Percentiles rank a stretch among this genome's conserved stretches.
phyloP scores from a whole-genome alignment of 2,329 filamentous ascomycete genomes.

The Tolypocladium inflatum region DNA sequence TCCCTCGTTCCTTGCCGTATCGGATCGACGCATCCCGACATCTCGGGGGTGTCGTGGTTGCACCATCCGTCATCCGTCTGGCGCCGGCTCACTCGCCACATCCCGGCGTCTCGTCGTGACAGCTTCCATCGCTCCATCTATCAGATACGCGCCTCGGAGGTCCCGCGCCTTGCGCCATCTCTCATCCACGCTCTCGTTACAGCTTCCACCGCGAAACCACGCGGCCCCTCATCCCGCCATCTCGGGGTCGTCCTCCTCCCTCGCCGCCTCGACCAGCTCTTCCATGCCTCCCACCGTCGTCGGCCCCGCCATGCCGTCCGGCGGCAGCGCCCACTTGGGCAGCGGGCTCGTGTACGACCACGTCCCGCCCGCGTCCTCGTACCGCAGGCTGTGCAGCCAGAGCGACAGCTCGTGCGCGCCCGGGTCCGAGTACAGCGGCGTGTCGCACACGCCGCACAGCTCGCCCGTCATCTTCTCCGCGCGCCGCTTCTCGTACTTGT shows the following conservation, averaged over 20 bases:
- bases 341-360: slow-evolving; percentile 85
- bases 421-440: slow-evolving; percentile 87
- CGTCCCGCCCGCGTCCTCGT: slow-evolving; percentile 70
- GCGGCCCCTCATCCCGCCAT: slow-evolving; percentile 13
- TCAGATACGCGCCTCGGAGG: too few species aligned
- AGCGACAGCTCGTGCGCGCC: slow-evolving; percentile 83
- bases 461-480: slow-evolving; percentile 90
- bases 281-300: slow-evolving; percentile 55
- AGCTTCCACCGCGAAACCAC: not conserved
- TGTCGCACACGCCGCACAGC: slow-evolving; percentile 71
- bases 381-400: slow-evolving; percentile 86
- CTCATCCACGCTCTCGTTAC: not conserved
- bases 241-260: slow-evolving; percentile 31
- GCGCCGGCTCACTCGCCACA: not conserved
- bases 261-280: slow-evolving; percentile 46
- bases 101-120: not conserved
- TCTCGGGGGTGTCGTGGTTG: not conserved
- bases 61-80: not conserved
- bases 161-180: too few species aligned
- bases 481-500: slow-evolving; percentile 79
- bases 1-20: not conserved
- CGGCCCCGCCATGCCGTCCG: slow-evolving; percentile 61
- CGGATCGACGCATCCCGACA: not conserved
- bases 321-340: slow-evolving; percentile 80
- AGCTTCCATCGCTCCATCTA: too few species aligned